Conservation (phyloP, 2,329 filamentous ascomycete genomes). For the Herpotrichia juniperi region DNA sequence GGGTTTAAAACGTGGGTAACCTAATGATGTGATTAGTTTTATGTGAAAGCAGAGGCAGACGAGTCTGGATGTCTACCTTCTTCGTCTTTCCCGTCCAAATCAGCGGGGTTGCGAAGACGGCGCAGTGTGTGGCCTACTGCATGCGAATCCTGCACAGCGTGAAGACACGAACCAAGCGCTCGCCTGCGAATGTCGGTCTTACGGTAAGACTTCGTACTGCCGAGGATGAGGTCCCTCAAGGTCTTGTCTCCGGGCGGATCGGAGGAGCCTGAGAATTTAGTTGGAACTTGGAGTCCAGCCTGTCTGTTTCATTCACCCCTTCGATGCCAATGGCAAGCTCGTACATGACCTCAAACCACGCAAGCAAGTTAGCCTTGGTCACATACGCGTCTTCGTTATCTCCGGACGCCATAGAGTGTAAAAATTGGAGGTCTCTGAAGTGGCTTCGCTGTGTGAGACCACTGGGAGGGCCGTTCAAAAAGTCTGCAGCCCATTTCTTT, state of each 20-base stretch:
- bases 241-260: not conserved
- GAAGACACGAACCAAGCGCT: not conserved
- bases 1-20: too few relatives aligned
- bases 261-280: too few relatives aligned
- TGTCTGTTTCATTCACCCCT: not conserved
- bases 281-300: too few relatives aligned
- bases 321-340: not conserved
- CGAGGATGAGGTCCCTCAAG: not conserved
- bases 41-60: too few relatives aligned
- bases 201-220: not conserved
- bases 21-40: too few relatives aligned
- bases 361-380: not conserved
- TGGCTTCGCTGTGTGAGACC: not conserved
- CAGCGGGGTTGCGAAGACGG: not conserved
- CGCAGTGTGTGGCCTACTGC: not conserved
- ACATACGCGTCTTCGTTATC: not conserved
- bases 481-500: not conserved
- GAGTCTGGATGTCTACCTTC: too few relatives aligned
- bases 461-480: not conserved
- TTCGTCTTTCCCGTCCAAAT: too few relatives aligned
- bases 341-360: not conserved
- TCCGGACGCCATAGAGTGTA: not conserved
- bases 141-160: not conserved
- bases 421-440: not conserved
- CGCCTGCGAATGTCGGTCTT: not conserved